phyloP scores from a whole-genome alignment of 2,329 filamentous ascomycete species.

The Colletotrichum noveboracense region DNA sequence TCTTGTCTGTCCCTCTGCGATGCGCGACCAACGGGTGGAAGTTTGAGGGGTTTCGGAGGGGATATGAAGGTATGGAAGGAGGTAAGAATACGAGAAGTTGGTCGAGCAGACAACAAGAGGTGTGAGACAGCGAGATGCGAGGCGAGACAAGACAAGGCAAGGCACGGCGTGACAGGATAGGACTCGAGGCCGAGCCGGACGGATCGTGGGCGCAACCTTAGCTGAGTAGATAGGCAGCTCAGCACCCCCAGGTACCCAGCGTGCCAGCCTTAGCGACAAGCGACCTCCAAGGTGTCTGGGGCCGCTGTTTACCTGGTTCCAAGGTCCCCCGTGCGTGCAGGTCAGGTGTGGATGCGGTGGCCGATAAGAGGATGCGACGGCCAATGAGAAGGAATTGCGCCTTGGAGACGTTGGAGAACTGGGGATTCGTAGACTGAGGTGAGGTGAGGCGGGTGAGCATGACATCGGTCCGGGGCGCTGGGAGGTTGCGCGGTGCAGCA shows the following conservation, averaged over 20 bases:
- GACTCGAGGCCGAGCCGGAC: background rate
- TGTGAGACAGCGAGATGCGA: background rate
- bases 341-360: background rate
- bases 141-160: background rate
- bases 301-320: background rate
- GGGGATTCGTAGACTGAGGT: background rate
- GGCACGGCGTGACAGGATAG: background rate
- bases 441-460: background rate
- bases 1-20: background rate
- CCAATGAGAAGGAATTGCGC: conserved; percentile 2
- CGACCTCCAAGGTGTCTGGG: background rate
- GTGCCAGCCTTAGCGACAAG: background rate
- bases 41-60: background rate
- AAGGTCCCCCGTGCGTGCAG: conserved; percentile 9
- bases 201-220: conserved; percentile 5
- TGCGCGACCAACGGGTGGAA: background rate
- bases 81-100: background rate
- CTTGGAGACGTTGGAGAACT: background rate
- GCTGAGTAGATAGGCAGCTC: background rate
- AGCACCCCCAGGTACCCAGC: background rate
- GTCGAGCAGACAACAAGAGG: background rate
- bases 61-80: background rate
- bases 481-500: background rate
- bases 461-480: background rate
- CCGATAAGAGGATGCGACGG: conserved; percentile 12